Base-by-base conservation (phyloP, 768 basidiomycete species). In the Kwoniella europaea region DNA sequence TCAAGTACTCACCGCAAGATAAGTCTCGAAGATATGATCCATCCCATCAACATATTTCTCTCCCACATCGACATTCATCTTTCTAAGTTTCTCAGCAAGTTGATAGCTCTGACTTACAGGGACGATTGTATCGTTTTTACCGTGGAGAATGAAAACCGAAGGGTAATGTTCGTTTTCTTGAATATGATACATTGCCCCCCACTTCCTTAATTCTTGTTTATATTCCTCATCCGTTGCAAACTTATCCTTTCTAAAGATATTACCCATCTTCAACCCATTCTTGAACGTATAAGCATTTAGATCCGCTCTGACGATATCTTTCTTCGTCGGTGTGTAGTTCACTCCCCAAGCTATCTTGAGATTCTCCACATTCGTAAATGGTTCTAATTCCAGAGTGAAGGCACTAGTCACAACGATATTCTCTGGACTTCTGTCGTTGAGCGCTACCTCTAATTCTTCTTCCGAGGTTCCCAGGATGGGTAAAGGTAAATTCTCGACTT, bases 11-110 rank as follows among this genome's bases (percentile, higher is more conserved):
- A 73, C 72, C 6, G 57, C 42, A 54, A 62, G 57, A 52, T 62
- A 43, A 22, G 55, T 29, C 12, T 71, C 71, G 42, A 71, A 71
- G 22, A 55, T n/a, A 60, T 71, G 71, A n/a, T 57, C 54, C 54
- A 13, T 56, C 9, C 60, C 61, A 16, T 59, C 35, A 15, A 67
- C 55, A 27, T 66, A 66, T 2, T 50, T 46, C 42, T 71, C 71
- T 10, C 24, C 15, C 0, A 63, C 52, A 20, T 67, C 65, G 29
- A 67, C 46, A 16, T 60, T 55, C 20, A 71, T 52, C 29, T 57
- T 62, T 44, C 27, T 62, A 3, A 71, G 42, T 29, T 62, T 67
- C 20, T 56, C 43, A 6, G 65, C 65, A n/a, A 67, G 50, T 12
- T 67, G 16, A n/a, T 53, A 24, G 13, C 42, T 42, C 27, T 71